Percentiles rank a stretch among this genome's conserved stretches.
phyloP scores from a whole-genome alignment of 495 filamentous ascomycete genomes.

The Elaphomyces granulatus region DNA sequence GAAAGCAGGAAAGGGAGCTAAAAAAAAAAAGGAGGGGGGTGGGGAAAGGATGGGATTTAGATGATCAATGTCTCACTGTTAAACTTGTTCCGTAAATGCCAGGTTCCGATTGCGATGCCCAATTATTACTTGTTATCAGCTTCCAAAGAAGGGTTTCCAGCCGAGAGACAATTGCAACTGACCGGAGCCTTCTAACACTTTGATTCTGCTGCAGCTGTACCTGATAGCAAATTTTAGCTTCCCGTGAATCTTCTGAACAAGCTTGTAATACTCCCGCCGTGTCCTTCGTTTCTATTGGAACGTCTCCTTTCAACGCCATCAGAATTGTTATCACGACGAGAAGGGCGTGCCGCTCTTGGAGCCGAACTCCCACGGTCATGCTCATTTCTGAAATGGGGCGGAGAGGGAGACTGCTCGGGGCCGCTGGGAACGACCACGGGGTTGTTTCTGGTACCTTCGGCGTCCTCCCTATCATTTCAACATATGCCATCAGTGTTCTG shows the following conservation, averaged over 20 bases:
- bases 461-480: conserved; percentile 5
- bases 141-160: too few species aligned
- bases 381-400: neutral
- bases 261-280: conserved; percentile 17
- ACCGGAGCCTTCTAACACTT: too few species aligned
- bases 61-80: too few species aligned
- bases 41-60: too few species aligned
- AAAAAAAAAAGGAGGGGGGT: too few species aligned
- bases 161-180: too few species aligned
- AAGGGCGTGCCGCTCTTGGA: neutral
- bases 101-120: too few species aligned
- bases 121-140: too few species aligned
- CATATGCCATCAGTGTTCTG: conserved; percentile 2
- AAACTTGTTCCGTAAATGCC: too few species aligned
- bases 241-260: conserved; percentile 31
- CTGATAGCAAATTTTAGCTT: conserved; percentile 3
- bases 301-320: conserved; percentile 8
- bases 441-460: conserved; percentile 20
- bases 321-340: neutral
- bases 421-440: conserved; percentile 19
- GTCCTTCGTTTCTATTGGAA: conserved; percentile 15
- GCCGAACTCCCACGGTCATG: neutral
- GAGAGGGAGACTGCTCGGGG: conserved; percentile 9
- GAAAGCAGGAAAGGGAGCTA: too few species aligned
- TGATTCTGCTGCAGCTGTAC: too few species aligned